Conservation (phyloP, 495 filamentous ascomycete species). For the Aspergillus baeticus region DNA sequence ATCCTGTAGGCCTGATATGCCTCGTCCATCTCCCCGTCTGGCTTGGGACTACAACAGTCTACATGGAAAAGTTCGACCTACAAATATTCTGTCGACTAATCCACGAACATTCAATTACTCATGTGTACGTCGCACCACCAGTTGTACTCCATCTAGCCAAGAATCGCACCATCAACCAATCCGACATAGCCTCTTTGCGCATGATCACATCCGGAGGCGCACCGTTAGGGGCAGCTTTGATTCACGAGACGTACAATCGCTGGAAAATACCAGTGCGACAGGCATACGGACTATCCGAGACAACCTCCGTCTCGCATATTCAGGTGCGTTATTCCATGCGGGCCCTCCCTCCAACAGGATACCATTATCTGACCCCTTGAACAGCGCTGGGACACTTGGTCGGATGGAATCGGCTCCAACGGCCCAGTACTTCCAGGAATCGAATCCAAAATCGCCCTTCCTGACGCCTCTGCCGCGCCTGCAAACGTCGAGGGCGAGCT, state of each 20-base stretch:
- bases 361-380: background rate
- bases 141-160: conserved; percentile 73
- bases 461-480: background rate
- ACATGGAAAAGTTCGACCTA: conserved; percentile 78
- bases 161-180: conserved; percentile 61
- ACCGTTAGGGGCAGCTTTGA: conserved; percentile 71
- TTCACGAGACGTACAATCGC: conserved; percentile 64
- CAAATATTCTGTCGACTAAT: conserved; percentile 65
- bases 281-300: conserved; percentile 75
- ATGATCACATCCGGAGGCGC: conserved; percentile 82
- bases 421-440: conserved; percentile 26
- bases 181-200: conserved; percentile 67
- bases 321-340: conserved; percentile 20
- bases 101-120: conserved; percentile 66
- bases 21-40: conserved; percentile 57
- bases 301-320: conserved; percentile 51
- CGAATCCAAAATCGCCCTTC: background rate
- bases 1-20: conserved; percentile 37
- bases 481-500: conserved; percentile 44
- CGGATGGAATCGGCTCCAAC: conserved; percentile 1
- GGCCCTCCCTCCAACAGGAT: too few species aligned
- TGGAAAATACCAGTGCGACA: conserved; percentile 67
- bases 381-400: conserved; percentile 9
- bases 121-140: conserved; percentile 79
- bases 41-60: conserved; percentile 56